phyloP scores from a whole-genome alignment of 768 basidiomycete genomes.

The Suillus subluteus region DNA sequence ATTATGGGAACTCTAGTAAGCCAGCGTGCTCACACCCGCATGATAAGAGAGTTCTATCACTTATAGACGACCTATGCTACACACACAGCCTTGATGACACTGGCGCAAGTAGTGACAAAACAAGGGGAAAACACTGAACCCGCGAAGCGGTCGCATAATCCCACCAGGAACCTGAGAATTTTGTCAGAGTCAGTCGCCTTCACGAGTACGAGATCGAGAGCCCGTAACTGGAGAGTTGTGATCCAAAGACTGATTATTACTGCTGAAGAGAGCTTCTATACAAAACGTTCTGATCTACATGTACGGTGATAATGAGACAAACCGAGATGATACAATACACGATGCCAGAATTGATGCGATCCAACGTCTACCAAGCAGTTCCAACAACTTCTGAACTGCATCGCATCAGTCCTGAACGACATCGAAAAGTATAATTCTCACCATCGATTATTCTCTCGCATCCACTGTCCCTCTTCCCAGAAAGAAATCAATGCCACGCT shows the following conservation, averaged over 20 bases:
- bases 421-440: not conserved
- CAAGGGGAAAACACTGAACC: not conserved
- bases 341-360: not conserved
- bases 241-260: not conserved
- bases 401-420: conserved; percentile 3
- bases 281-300: not conserved
- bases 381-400: not conserved
- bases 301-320: not conserved
- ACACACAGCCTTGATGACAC: not conserved
- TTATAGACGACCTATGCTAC: not conserved
- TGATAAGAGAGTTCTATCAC: not conserved
- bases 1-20: too few species aligned
- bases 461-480: conserved; percentile 17
- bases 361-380: not conserved
- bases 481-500: conserved; percentile 25
- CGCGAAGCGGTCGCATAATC: too few species aligned
- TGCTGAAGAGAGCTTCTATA: not conserved
- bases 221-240: not conserved
- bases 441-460: conserved; percentile 12
- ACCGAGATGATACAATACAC: not conserved
- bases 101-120: not conserved
- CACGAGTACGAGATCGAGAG: not conserved
- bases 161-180: too few species aligned
- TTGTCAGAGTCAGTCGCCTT: not conserved
- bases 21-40: not conserved